Percentiles rank a stretch among this genome's conserved stretches.
phyloP scores from a whole-genome alignment of 768 basidiomycete genomes.

The Infundibulicybe gibba region DNA sequence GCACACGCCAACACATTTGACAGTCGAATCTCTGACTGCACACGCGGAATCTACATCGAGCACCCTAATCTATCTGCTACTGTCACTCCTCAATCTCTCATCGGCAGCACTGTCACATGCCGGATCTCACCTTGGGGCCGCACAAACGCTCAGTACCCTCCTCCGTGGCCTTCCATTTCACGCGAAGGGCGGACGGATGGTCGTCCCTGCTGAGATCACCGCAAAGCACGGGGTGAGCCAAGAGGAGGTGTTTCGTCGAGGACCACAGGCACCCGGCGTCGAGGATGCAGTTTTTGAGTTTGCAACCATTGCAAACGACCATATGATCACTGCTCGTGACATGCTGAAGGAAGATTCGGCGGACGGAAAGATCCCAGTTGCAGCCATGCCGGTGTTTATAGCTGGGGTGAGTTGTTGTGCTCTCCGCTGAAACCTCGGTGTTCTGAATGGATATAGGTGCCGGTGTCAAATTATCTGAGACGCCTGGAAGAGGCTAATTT shows the following conservation, averaged over 20 bases:
- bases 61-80: conserved; percentile 71
- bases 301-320: conserved; percentile 77
- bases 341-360: conserved; percentile 53
- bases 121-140: conserved; percentile 76
- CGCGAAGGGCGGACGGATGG: conserved; percentile 63
- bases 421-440: conserved; percentile 17
- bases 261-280: conserved; percentile 52
- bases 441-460: conserved; percentile 42
- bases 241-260: conserved; percentile 71
- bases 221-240: conserved; percentile 74
- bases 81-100: conserved; percentile 58
- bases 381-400: conserved; percentile 70
- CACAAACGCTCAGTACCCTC: conserved; percentile 68
- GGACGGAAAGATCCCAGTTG: conserved; percentile 48
- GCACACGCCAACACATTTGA: conserved; percentile 59
- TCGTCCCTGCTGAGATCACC: conserved; percentile 80
- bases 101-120: conserved; percentile 66
- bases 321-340: conserved; percentile 69
- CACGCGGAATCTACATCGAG: conserved; percentile 82
- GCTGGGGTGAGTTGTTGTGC: conserved; percentile 53
- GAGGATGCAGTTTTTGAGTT: conserved; percentile 82
- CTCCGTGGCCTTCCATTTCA: conserved; percentile 79
- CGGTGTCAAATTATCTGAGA: conserved; percentile 59
- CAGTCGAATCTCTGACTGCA: conserved; percentile 60
- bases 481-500: conserved; percentile 70